phyloP scores from a whole-genome alignment of 176 grass and related monocot genomes.

The bread wheat (Triticum aestivum) region IWGSC_CS_RefSeq_v2.1 NC_057803.1:179315530-179316029 shows the following conservation, averaged over 20 bases:
- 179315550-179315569: not conserved
- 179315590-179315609: not conserved
- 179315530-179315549: not conserved
- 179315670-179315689: slow-evolving; percentile 54
- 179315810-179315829: slow-evolving; percentile 41
- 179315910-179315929: not conserved
- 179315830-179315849: slow-evolving; percentile 20
- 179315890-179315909: not conserved
- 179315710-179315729: slow-evolving; percentile 97
- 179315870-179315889: not conserved
- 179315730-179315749: slow-evolving; percentile 96
- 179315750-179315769: slow-evolving; percentile 85
- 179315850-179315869: not conserved
- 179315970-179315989: slow-evolving; percentile 70
- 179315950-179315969: slow-evolving; percentile 61
- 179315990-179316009: slow-evolving; percentile 90
- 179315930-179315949: slow-evolving; percentile 56
- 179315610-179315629: not conserved
- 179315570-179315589: not conserved
- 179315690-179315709: slow-evolving; percentile 97
- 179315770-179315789: slow-evolving; percentile 68
- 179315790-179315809: slow-evolving; percentile 69
- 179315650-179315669: slow-evolving; percentile 2
- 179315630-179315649: not conserved
- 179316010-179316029: slow-evolving; percentile 96